Evolutionary conservation across 1,284 basidiomycete genomes (phyloP), one percentile per base, ranked within the genome.

Genomic region (Malassezia caprae): DNA sequence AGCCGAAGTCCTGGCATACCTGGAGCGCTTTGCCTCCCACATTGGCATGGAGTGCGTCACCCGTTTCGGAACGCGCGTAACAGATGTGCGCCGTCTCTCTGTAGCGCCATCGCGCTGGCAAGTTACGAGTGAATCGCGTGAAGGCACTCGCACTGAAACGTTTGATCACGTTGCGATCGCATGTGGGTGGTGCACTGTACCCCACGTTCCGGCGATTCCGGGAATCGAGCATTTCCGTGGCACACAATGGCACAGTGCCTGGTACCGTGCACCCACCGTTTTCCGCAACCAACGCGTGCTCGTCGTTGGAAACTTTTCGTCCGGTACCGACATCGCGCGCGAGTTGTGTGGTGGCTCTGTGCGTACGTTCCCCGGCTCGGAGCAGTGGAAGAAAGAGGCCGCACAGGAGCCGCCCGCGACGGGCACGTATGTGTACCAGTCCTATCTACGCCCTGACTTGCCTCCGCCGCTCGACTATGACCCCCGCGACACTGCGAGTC

Each of bases 291-390:
- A 77, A 65, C 76, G 65, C 0, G 76, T 80, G 7, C 69, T 81
- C 23, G 77, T 81, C 0, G 76, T 80, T 5, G 80, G 80, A 7
- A 79, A 78, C 26, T 76, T 73, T n/a, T 76, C 77, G 4, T 78
- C 77, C 0, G 80, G 79, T 0, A 77, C 77, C n/a, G 80, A 80
- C 58, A 76, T 80, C 21, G 75, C 77, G 0, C 70, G 80, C n/a
- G 78, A 80, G 51, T 63, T 80, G 0, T 41, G 35, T 10, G 70
- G 70, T 10, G 64, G 67, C 35, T 24, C 67, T 5, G 37, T 64
- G 1, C 59, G 70, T 0, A 54, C 46, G 1, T 31, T 55, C 26
- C 15, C 51, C 1, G 60, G 60, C 2, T 53, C 61, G 0, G 27
- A 55, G 1, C 48, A 28, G 2, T 73, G 60, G 54, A 39, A 39